These are phyloP conservation scores for Aspergillus unguis DNA, from an alignment of 2,329 filamentous ascomycete genomes.

Conservation along the genomic window DNA sequence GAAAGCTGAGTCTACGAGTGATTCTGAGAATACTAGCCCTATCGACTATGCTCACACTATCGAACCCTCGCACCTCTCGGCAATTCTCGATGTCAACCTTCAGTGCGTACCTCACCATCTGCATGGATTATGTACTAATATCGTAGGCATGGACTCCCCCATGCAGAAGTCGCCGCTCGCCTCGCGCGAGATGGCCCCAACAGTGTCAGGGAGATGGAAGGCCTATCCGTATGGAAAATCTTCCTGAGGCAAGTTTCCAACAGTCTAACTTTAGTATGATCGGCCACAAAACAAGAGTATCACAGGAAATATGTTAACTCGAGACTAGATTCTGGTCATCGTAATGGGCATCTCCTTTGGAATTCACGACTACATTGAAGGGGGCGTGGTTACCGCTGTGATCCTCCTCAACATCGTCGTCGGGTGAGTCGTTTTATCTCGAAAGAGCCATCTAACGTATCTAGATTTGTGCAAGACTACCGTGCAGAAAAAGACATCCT, in stretches of 20 bases:
- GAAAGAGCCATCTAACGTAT: background rate
- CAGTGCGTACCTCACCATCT: slow-evolving; percentile 18
- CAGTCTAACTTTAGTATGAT: slow-evolving; percentile 64
- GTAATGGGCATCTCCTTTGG: slow-evolving; percentile 65
- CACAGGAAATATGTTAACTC: too few relatives aligned
- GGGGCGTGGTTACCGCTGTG: slow-evolving; percentile 57
- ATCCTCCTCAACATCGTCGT: slow-evolving; percentile 57
- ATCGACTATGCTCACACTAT: slow-evolving; percentile 26
- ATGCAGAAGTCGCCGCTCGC: slow-evolving; percentile 61
- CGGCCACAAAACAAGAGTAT: too few relatives aligned
- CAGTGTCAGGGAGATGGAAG: slow-evolving; percentile 67
- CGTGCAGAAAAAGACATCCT: slow-evolving; percentile 60
- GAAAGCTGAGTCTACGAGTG: slow-evolving; percentile 13
- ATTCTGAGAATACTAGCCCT: background rate
- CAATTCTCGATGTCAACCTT: slow-evolving; percentile 22
- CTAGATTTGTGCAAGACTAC: slow-evolving; percentile 56
- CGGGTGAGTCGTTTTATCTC: slow-evolving; percentile 34
- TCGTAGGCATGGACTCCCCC: slow-evolving; percentile 58
- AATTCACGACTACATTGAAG: slow-evolving; percentile 57
- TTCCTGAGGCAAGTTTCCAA: slow-evolving; percentile 74
- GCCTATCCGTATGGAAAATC: slow-evolving; percentile 70
- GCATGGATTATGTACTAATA: background rate
- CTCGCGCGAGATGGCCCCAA: slow-evolving; percentile 66
- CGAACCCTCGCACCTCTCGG: slow-evolving; percentile 18
- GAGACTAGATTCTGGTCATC: slow-evolving; percentile 64